A percentile compares a stretch with the other conserved stretches of the same genome.
These are phyloP conservation scores for Exophiala xenobiotica DNA, from an alignment of 2,329 filamentous ascomycete genomes.

Conservation along the genomic window DNA sequence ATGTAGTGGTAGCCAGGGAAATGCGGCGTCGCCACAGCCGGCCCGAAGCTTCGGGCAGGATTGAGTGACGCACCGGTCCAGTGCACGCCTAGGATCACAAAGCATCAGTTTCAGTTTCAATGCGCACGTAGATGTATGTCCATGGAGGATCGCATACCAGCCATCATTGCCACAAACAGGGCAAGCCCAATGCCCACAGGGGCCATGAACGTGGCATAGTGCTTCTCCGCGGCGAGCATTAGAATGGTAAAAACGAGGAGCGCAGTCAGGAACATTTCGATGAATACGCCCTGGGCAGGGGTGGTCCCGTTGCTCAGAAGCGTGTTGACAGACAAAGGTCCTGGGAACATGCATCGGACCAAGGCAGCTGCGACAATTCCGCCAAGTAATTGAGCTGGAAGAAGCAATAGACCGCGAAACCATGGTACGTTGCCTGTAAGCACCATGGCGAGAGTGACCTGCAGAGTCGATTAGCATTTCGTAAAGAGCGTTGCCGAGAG, in stretches of 20 bases:
- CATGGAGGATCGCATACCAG: slow-evolving; percentile 36
- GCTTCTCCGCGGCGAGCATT: slow-evolving; percentile 72
- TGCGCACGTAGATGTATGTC: neutral
- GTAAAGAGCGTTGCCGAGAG: no score
- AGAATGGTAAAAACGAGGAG: slow-evolving; percentile 64
- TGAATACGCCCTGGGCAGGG: slow-evolving; percentile 60
- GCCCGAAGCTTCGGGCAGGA: slow-evolving; percentile 49
- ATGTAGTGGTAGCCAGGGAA: slow-evolving; percentile 48
- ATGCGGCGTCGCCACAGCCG: slow-evolving; percentile 44
- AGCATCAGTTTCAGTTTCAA: neutral
- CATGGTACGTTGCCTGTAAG: slow-evolving; percentile 56
- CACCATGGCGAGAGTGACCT: slow-evolving; percentile 58
- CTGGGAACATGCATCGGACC: slow-evolving; percentile 57
- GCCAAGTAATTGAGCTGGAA: slow-evolving; percentile 58
- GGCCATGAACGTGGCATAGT: slow-evolving; percentile 68
- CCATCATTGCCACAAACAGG: slow-evolving; percentile 61
- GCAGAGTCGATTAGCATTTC: neutral
- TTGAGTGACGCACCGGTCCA: slow-evolving; percentile 51
- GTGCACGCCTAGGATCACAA: slow-evolving; percentile 40
- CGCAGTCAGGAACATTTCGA: slow-evolving; percentile 65
- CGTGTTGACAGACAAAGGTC: slow-evolving; percentile 55
- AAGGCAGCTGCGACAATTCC: slow-evolving; percentile 62
- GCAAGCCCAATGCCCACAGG: slow-evolving; percentile 70
- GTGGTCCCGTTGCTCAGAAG: slow-evolving; percentile 52
- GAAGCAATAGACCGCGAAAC: slow-evolving; percentile 52